Evolutionary conservation across 2,329 filamentous ascomycete species (phyloP), one percentile per base, ranked within the genome.

Genomic region (Teratosphaeria viscida): DNA sequence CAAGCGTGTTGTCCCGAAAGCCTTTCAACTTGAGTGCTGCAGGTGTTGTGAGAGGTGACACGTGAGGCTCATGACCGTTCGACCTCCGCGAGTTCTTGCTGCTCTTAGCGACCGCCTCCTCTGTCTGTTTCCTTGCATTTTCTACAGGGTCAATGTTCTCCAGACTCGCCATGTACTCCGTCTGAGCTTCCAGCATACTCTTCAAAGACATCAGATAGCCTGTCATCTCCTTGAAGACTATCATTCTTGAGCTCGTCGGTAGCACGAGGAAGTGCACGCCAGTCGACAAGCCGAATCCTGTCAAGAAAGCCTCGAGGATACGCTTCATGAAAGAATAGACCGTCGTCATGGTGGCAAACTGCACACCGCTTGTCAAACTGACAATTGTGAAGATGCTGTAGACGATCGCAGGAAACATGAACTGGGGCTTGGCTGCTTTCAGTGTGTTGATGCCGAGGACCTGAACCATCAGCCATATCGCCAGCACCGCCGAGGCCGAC

Each of bases 331-430:
- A 81, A 1, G 67, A 57, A 57, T 82, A 76, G 2, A 79, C 83
- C 23, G 78, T 73, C 0, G 78, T 67, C 67, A 83, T 82, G 1
- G 75, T 85, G 0, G 75, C 74, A 62, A 89, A 84, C 27, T 79
- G 69, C 0, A 85, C 80, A 1, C 84, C 85, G 61, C 81, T 86
- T 0, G 84, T 86, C 49, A 82, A 81, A 1, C 82, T 75, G 29
- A 90, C 79, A 62, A 85, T 86, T 56, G 82, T 79, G 54, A 89
- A 81, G 61, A 91, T 89, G 19, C 80, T 81, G 69, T 85, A 89
- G 57, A 88, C 77, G 57, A 91, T 87, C 12, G 83, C 79, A 0
- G 88, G 85, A 56, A 90, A 80, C 55, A 85, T 82, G 55, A 90
- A 78, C 63, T 86, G 83, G 2, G 87, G 86, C 49, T 81, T 79